Evolutionary conservation across 2,329 filamentous ascomycete genomes (phyloP), one percentile per base, ranked within the genome.

Genomic region (Scedosporium dehoogii): DNA sequence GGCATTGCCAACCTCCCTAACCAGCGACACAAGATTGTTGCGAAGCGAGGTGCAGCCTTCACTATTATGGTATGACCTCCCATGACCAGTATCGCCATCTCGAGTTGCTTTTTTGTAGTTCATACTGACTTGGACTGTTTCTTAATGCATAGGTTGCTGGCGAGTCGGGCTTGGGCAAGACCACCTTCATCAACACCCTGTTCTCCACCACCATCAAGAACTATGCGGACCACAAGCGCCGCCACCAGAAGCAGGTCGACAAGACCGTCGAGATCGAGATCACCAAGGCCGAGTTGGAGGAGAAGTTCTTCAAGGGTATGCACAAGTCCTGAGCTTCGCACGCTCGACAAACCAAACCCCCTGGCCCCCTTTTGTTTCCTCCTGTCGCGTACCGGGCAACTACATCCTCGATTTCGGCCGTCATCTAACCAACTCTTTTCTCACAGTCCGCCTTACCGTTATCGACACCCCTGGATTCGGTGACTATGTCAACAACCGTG

Each of bases 201-300:
- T 99, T 99, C 85, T 99, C 94, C 66, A 99, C 96, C 69, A 99
- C 94, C 71, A 99, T 99, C 86, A 99, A 99, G 85, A 99, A 97
- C 85, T 99, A 99, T 78, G 94, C 94, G 85, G 94, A 99, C 79
- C 93, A 99, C 86, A 96, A 96, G 85, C 90, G 92, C 79, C 91
- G 94, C 74, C 94, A 99, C 79, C 91, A 94, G 80, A 99, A 99
- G 87, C 94, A 99, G 83, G 86, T 97, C 70, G 94, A 99, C 82
- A 97, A 97, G 86, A 99, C 94, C 10, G 94, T 99, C 68, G 96
- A 99, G 82, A 99, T 99, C 70, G 94, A 99, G 79, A 99, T 99
- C 75, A 99, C 94, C 77, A 99, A 99, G 85, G 94, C 94, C 64
- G 94, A 99, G 82, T 82, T 99, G 67, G 94, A 99, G 81, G 94